A percentile compares a stretch with the other conserved stretches of the same genome.
phyloP scores from a whole-genome alignment of 2,329 filamentous ascomycete species.

The Aureobasidium leucospermi region DNA sequence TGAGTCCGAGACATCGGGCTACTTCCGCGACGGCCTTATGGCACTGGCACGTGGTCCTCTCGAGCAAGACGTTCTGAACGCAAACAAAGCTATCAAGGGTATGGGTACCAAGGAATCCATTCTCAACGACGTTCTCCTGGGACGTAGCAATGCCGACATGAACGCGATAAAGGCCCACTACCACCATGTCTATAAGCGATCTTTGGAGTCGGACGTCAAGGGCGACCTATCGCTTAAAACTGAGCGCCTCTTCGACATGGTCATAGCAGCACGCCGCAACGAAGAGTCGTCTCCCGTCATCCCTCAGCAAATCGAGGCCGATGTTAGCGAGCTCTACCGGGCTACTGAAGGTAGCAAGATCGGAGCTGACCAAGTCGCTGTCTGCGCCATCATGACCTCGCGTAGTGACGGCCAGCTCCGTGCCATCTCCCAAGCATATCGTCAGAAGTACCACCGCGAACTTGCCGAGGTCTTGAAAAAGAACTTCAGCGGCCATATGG shows the following conservation, averaged over 20 bases:
- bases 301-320: conserved; percentile 64
- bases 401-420: conserved; percentile 77
- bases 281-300: conserved; percentile 72
- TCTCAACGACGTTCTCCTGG: conserved; percentile 78
- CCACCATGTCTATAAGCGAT: conserved; percentile 55
- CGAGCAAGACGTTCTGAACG: conserved; percentile 62
- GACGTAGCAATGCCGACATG: conserved; percentile 79
- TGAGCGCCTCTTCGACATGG: conserved; percentile 74
- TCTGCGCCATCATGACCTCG: conserved; percentile 70
- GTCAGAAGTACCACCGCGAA: conserved; percentile 60
- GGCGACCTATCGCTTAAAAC: conserved; percentile 82
- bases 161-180: conserved; percentile 78
- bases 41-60: conserved; percentile 74
- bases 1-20: conserved; percentile 64
- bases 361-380: conserved; percentile 66
- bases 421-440: conserved; percentile 70
- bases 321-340: conserved; percentile 68
- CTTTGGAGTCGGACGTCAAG: conserved; percentile 65
- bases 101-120: conserved; percentile 78
- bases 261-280: conserved; percentile 63
- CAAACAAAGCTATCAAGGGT: conserved; percentile 67
- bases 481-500: conserved; percentile 90
- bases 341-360: conserved; percentile 65
- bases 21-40: conserved; percentile 67
- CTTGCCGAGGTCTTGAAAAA: conserved; percentile 69